Evolutionary conservation across 2,329 filamentous ascomycete genomes (phyloP), one percentile per base, ranked within the genome.

Genomic region (Emydomyces testavorans): DNA sequence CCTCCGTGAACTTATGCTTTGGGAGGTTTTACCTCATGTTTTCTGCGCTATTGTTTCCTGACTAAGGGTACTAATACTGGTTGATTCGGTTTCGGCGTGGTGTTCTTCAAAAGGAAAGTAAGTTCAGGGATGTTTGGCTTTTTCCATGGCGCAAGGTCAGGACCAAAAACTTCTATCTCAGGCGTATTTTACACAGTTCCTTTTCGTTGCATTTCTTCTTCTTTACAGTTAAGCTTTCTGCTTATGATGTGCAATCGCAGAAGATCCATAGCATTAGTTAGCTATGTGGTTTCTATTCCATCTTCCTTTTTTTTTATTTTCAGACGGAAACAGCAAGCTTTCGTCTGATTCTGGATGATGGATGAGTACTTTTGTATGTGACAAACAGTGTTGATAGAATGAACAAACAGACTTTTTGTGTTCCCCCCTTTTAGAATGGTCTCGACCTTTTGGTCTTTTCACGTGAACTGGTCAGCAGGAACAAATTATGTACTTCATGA

Each of bases 51-150:
- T 28, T 29, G 18, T 49, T 45, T 40, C 23, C 32, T 37, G 15
- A 44, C 35, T 43, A 42, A 35, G 18, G 31, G 15, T 18, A 16
- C 53, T 48, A 54, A 55, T 53, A 58, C 37, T 46, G 49, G 49
- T 54, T 49, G 50, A 43, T 50, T 43, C 46, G 45, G 51, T 55
- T 48, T 29, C 21, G 43, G 32, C 32, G 16, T 11, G 20, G 6
- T 32, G 31, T 28, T 37, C 29, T 13, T 23, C 34, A 5, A 37
- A 37, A 24, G 21, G 10, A 40, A 28, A 8, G 13, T 23, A 15
- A 16, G 21, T 13, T 13, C 3, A 36, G 28, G 31, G 42, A 26
- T 36, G 6, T 45, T 18, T 29, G 7, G 21, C 21, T 36, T 26
- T 20, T 11, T 36, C 20, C n/a, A 36, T 10, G 31, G 41, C 41